phyloP scores from a whole-genome alignment of 306 rosid species.

The Acacia melanoxylon region DNA sequence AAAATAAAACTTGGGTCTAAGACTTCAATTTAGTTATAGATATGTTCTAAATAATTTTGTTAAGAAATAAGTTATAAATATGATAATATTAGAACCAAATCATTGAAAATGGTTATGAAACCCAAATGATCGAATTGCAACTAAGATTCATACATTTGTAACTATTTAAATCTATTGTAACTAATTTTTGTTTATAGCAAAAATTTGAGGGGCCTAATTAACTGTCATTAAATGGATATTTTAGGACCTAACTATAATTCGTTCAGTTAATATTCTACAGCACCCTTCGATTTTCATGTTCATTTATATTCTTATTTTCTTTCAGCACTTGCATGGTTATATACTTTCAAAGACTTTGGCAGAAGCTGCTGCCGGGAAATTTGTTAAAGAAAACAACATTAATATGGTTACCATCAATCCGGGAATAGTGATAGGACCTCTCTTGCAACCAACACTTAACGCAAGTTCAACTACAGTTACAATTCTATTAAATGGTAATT shows the following conservation, averaged over 20 bases:
- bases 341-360: conserved; percentile 59
- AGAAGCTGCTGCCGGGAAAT: conserved; percentile 71
- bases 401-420: conserved; percentile 65
- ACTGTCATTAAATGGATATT: neutral
- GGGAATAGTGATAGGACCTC: conserved; percentile 60
- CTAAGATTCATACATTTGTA: too few species aligned
- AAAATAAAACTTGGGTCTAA: too few species aligned
- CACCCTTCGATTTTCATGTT: neutral
- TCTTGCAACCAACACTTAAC: conserved; percentile 68
- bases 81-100: too few species aligned
- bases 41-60: neutral
- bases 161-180: too few species aligned
- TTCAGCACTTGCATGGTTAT: conserved; percentile 43
- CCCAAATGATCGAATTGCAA: neutral
- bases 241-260: neutral
- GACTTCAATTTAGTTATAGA: neutral
- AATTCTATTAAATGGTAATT: conserved; percentile 59
- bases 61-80: neutral
- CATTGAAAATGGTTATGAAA: neutral
- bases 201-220: neutral
- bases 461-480: conserved; percentile 45
- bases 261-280: too few species aligned
- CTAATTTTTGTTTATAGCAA: neutral
- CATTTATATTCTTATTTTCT: neutral
- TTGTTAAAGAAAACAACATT: conserved; percentile 54